Conservation (phyloP, 2,329 filamentous ascomycete species). For the Stagonosporopsis cucurbitacearum region DNA sequence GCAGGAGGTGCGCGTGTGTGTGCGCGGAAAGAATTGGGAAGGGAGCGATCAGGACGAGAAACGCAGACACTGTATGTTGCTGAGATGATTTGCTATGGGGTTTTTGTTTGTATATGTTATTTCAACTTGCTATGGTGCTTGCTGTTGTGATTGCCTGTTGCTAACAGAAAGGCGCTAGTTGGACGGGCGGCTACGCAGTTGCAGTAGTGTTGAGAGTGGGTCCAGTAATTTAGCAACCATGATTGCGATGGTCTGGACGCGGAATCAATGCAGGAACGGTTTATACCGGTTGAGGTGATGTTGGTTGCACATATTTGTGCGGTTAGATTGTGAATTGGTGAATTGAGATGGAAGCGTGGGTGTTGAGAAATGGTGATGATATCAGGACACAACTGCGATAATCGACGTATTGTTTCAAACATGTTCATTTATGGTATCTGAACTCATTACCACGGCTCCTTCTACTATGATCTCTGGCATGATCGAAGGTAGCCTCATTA, state of each 20-base stretch:
- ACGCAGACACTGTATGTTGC: background rate
- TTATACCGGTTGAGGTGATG: background rate
- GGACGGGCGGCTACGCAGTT: constrained; percentile 1
- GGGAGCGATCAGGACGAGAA: background rate
- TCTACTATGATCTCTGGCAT: constrained; percentile 36
- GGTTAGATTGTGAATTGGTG: background rate
- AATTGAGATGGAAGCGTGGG: background rate
- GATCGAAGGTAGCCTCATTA: constrained; percentile 29
- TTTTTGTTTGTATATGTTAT: background rate
- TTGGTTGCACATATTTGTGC: background rate
- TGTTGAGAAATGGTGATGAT: background rate
- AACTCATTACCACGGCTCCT: constrained; percentile 43
- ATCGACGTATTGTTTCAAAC: constrained; percentile 15
- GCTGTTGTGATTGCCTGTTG: constrained; percentile 2
- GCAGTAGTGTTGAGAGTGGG: constrained; percentile 17
- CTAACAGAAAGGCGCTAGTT: constrained; percentile 1
- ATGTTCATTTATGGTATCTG: constrained; percentile 32
- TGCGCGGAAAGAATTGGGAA: background rate
- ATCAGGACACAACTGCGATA: constrained; percentile 3
- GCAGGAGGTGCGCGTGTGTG: background rate
- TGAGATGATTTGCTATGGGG: background rate
- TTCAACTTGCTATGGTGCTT: background rate
- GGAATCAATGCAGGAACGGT: background rate
- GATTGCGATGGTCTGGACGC: constrained; percentile 3
- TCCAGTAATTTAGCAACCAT: constrained; percentile 9